phyloP scores from a whole-genome alignment of 495 filamentous ascomycete genomes.

The Schizothecium vesticola region DNA sequence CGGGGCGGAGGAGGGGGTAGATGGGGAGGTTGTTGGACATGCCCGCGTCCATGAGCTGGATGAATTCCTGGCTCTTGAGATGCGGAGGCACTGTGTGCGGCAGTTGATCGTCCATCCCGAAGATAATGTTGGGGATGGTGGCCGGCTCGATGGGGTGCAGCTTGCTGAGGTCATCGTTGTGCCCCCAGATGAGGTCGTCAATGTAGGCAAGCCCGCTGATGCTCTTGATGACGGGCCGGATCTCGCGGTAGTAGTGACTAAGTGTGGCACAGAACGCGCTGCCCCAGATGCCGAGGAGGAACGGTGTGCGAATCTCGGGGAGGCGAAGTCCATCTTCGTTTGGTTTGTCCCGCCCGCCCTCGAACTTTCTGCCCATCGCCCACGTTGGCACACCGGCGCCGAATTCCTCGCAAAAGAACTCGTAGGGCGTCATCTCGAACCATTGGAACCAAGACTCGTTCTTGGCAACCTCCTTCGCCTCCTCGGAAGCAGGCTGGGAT shows the following conservation, averaged over 20 bases:
- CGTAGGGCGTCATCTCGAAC: slow-evolving; percentile 95
- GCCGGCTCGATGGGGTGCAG: slow-evolving; percentile 91
- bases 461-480: slow-evolving; percentile 57
- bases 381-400: slow-evolving; percentile 88
- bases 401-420: slow-evolving; percentile 91
- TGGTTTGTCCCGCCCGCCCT: slow-evolving; percentile 61
- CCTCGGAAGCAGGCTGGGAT: slow-evolving; percentile 37
- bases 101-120: slow-evolving; percentile 70
- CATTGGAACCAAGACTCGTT: slow-evolving; percentile 92
- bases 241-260: slow-evolving; percentile 91
- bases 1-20: slow-evolving; percentile 85
- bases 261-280: slow-evolving; percentile 94
- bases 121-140: slow-evolving; percentile 76
- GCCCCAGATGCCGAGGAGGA: slow-evolving; percentile 88
- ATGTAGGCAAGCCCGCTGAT: slow-evolving; percentile 69
- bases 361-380: slow-evolving; percentile 80
- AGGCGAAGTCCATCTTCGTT: slow-evolving; percentile 51
- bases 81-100: slow-evolving; percentile 68
- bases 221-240: slow-evolving; percentile 69
- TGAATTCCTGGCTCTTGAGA: slow-evolving; percentile 60
- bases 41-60: slow-evolving; percentile 93
- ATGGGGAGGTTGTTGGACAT: slow-evolving; percentile 98
- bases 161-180: slow-evolving; percentile 75
- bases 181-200: slow-evolving; percentile 80
- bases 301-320: slow-evolving; percentile 74